phyloP scores from a whole-genome alignment of 1,139 yeast species.

The Hyphopichia pseudoburtonii region DNA sequence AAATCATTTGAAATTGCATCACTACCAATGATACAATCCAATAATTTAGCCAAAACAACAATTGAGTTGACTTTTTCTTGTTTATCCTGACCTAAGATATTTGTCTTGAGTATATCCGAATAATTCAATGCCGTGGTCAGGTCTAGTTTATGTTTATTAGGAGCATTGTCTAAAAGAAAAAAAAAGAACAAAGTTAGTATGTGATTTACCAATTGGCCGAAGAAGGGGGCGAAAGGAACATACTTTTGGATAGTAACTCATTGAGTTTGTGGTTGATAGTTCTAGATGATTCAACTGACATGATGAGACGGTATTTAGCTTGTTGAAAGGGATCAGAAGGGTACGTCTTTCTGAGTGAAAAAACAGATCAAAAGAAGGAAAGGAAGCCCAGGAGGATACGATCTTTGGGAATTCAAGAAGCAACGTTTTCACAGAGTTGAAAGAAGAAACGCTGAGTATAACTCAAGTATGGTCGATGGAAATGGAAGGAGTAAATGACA shows the following conservation, averaged over 20 bases:
- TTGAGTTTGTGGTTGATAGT: constrained; percentile 47
- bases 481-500: too few species aligned
- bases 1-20: constrained; percentile 44
- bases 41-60: constrained; percentile 52
- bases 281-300: constrained; percentile 34
- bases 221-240: too few species aligned
- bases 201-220: too few species aligned
- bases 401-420: too few species aligned
- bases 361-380: background rate
- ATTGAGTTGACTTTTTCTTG: constrained; percentile 55
- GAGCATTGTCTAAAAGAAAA: constrained; percentile 21
- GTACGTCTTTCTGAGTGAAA: too few species aligned
- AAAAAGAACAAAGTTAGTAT: constrained; percentile 2
- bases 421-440: too few species aligned
- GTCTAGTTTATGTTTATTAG: constrained; percentile 32
- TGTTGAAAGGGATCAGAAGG: too few species aligned
- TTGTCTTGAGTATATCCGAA: constrained; percentile 35
- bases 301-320: background rate
- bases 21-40: constrained; percentile 43
- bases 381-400: too few species aligned
- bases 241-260: constrained; percentile 42
- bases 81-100: constrained; percentile 48
- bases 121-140: constrained; percentile 34
- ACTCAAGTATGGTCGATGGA: too few species aligned
- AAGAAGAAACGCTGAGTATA: too few species aligned